Evolutionary conservation across 768 basidiomycete genomes (phyloP).

Genomic region (Megacollybia marginata): DNA sequence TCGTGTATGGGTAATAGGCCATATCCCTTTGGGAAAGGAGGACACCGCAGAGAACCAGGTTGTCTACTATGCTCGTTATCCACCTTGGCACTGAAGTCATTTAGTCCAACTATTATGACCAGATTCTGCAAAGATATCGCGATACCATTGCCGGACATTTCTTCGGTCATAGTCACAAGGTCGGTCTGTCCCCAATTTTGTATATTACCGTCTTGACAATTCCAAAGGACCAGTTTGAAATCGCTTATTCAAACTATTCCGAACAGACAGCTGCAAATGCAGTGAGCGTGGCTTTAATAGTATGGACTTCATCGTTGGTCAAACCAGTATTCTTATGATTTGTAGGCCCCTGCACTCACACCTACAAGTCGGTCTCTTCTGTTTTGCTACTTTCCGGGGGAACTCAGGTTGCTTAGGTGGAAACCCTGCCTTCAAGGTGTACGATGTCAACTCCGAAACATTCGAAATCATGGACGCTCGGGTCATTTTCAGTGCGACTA

Average conservation of each 20-base stretch:
- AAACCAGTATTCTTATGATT: too few species aligned
- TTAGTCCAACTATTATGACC: slow-evolving; percentile 39
- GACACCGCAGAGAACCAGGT: slow-evolving; percentile 50
- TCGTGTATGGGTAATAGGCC: slow-evolving; percentile 55
- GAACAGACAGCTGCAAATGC: slow-evolving; percentile 22
- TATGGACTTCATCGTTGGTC: too few species aligned
- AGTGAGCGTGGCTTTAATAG: slow-evolving; percentile 22
- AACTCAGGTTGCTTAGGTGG: slow-evolving; percentile 12
- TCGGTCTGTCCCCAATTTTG: neutral
- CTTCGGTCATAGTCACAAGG: slow-evolving; percentile 25
- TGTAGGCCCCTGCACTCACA: slow-evolving; percentile 25
- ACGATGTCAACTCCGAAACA: slow-evolving; percentile 34
- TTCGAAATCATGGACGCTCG: slow-evolving; percentile 30
- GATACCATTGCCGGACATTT: slow-evolving; percentile 27
- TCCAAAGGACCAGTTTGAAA: slow-evolving; percentile 29
- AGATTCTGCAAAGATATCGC: slow-evolving; percentile 31
- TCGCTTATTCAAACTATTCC: slow-evolving; percentile 29
- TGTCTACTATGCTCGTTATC: neutral
- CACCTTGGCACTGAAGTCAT: too few species aligned
- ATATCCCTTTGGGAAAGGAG: slow-evolving; percentile 44
- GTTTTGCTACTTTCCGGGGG: neutral
- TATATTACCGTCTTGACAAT: neutral
- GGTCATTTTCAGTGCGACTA: slow-evolving; percentile 23
- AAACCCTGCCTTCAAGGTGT: slow-evolving; percentile 31
- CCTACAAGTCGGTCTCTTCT: slow-evolving; percentile 24